Evolutionary conservation across 2,329 filamentous ascomycete genomes (phyloP).

Genomic region (Thermothelomyces thermophilus): DNA sequence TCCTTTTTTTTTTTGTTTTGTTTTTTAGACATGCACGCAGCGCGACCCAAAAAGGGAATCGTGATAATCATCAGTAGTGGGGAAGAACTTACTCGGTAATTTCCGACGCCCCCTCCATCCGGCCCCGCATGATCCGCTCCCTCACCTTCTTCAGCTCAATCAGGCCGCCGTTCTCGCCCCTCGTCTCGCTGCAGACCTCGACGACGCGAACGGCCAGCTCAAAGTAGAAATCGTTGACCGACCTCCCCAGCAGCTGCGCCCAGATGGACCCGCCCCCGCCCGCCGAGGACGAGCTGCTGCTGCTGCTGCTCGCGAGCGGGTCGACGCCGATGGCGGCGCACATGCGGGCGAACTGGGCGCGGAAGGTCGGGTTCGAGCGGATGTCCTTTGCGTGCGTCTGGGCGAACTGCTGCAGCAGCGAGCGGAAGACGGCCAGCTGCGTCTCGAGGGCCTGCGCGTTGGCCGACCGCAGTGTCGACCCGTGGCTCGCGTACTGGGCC

Average conservation of each 20-base stretch:
- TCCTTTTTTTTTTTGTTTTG: too few species aligned
- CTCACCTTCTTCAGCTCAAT: conserved; percentile 77
- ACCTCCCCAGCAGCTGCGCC: conserved; percentile 85
- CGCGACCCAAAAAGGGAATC: background rate
- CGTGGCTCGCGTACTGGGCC: conserved; percentile 86
- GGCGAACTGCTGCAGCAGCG: conserved; percentile 88
- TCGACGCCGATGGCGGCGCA: conserved; percentile 95
- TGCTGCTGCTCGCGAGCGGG: conserved; percentile 67
- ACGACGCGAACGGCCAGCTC: conserved; percentile 94
- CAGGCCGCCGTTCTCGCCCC: conserved; percentile 86
- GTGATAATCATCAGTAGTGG: background rate
- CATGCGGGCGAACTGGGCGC: conserved; percentile 97
- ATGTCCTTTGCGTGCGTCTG: conserved; percentile 94
- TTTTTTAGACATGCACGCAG: background rate
- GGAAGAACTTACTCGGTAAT: conserved; percentile 61
- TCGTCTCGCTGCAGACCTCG: conserved; percentile 79
- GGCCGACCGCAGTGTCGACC: conserved; percentile 73
- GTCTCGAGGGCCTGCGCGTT: conserved; percentile 84
- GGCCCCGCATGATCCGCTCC: conserved; percentile 64
- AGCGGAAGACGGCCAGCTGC: conserved; percentile 93
- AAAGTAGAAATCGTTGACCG: conserved; percentile 98
- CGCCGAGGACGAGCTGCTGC: conserved; percentile 27
- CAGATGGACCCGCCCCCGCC: conserved; percentile 64
- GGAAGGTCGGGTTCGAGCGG: conserved; percentile 88
- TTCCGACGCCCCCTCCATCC: conserved; percentile 69